Conservation (phyloP, 257 asterid genomes). For the Solanum ossicruentum region DNA sequence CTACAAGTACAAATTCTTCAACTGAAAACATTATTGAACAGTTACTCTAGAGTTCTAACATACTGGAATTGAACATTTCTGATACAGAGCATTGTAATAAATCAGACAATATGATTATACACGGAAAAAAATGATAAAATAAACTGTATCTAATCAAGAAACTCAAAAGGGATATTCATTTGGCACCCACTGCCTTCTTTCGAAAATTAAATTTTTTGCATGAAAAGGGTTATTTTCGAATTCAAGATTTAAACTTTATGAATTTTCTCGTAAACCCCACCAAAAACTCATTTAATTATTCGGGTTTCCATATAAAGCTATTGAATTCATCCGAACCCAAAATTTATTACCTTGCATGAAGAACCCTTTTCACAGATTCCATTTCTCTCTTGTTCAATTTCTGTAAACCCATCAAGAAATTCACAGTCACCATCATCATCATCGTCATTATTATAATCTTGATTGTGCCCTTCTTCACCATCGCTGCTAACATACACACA, state of each 20-base stretch:
- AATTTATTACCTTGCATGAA: constrained; percentile 23
- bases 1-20: neutral
- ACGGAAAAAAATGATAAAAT: neutral
- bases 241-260: neutral
- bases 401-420: neutral
- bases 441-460: neutral
- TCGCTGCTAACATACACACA: constrained; percentile 17
- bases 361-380: neutral
- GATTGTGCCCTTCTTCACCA: constrained; percentile 14
- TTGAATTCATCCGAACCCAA: neutral
- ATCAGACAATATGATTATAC: neutral
- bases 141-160: neutral
- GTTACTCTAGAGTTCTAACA: neutral
- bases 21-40: neutral
- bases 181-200: neutral
- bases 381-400: constrained; percentile 1
- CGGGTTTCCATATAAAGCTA: neutral
- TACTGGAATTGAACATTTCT: neutral
- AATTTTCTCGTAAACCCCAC: neutral
- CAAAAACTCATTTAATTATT: neutral
- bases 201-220: neutral
- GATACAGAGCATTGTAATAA: neutral
- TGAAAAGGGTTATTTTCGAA: neutral
- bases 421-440: neutral
- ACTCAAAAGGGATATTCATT: neutral